Evolutionary conservation across 192 early-diverging fungal genomes (phyloP).

Genomic region (Backusella parvicylindrica): DNA sequence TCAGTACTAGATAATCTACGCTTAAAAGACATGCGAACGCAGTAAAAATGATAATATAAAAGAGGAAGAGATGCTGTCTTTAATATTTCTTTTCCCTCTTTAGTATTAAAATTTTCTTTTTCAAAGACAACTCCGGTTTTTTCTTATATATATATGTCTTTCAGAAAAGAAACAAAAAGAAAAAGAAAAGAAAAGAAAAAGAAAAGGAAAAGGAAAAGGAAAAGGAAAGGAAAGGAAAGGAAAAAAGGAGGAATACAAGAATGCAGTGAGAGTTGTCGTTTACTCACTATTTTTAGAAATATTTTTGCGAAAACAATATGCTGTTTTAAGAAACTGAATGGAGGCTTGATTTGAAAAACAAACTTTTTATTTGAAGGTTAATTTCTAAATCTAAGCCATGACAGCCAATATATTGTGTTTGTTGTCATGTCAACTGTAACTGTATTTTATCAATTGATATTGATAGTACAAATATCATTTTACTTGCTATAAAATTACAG

Average conservation of each 20-base stretch:
- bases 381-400: no score
- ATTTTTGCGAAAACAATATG: not conserved
- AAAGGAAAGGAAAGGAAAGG: not conserved
- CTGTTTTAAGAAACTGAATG: not conserved
- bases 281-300: not conserved
- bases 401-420: no score
- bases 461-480: no score
- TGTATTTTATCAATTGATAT: no score
- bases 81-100: not conserved
- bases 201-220: not conserved
- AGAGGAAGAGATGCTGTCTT: not conserved
- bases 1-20: slow-evolving; percentile 15
- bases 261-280: not conserved
- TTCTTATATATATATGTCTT: not conserved
- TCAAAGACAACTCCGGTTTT: not conserved
- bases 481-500: no score
- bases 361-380: no score
- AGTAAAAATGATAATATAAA: not conserved
- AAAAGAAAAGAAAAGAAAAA: not conserved
- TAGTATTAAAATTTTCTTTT: not conserved
- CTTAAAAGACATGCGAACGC: slow-evolving; percentile 22
- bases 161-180: not conserved
- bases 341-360: not conserved
- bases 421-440: no score
- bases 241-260: not conserved